Base-by-base conservation (phyloP, 331 rosid species). In the Pyrus hybrid region DNA sequence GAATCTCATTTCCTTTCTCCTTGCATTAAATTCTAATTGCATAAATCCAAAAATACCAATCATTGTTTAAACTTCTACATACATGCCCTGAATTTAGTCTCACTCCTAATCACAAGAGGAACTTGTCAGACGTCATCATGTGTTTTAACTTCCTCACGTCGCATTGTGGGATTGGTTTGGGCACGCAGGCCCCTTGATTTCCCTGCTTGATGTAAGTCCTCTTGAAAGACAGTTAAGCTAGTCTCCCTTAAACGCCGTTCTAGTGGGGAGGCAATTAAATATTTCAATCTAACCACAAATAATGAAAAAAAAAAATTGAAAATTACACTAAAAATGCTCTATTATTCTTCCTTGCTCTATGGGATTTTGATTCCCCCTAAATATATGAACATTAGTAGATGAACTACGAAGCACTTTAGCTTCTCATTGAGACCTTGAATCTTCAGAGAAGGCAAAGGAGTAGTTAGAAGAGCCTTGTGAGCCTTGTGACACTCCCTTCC, bases 391-490 rank as follows among this genome's bases (percentile, higher is more conserved):
- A 84, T 17, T 51, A 17, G 41, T 69, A 68, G 66, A 53, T 30
- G 66, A 65, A 70, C 62, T n/a, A 3, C 0, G 62, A 60, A 22
- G 60, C 63, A 57, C 54, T 29, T 51, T 28, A 11, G 57, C 57
- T 68, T 77, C 71, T 32, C n/a, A 66, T 74, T 43, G 82, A 49
- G 58, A 63, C 54, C 54, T 61, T 37, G 92, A 90, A 43, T 88
- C 89, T 51, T 94, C 96, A 2, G 96, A 92, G 89, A 94, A 94
- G 33, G 85, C 85, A 64, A 87, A 87, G 68, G 97, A 94, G 54
- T 89, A 80, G 29, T 86, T 81, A 57, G 93, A 90, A 68, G 97
- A 92, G 32, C 91, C 90, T 70, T 84, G 87, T n/a, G 97, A 92
- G 32, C 91, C 90, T 70, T 84, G 87, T n/a, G 85, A 84, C 32